Conservation (phyloP, 495 filamentous ascomycete species). For the Glonium stellatum region DNA sequence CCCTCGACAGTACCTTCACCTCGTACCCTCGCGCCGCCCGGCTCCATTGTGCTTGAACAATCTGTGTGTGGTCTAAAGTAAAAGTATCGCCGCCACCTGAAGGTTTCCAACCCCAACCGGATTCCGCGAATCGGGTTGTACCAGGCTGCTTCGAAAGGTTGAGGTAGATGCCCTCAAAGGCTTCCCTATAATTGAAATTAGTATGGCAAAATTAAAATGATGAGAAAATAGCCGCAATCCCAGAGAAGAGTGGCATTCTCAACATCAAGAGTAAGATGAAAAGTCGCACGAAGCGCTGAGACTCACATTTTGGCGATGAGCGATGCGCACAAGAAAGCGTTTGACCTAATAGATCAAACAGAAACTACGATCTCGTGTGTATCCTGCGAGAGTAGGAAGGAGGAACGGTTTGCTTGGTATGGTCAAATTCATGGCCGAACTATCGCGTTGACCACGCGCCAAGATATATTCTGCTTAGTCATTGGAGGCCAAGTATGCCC, state of each 20-base stretch:
- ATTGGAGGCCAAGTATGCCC: no score
- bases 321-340: background rate
- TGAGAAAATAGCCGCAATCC: background rate
- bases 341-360: background rate
- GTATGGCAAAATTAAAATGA: background rate
- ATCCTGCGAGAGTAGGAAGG: no score
- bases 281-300: background rate
- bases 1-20: conserved; percentile 77
- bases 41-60: conserved; percentile 87
- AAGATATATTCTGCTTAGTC: background rate
- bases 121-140: conserved; percentile 88
- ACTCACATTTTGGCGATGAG: background rate
- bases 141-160: conserved; percentile 86
- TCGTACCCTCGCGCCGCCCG: conserved; percentile 87
- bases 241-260: background rate
- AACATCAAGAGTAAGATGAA: background rate
- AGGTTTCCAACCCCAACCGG: conserved; percentile 90
- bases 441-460: background rate
- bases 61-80: conserved; percentile 76
- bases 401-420: no score
- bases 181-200: conserved; percentile 53
- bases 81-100: conserved; percentile 81
- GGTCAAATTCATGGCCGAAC: no score
- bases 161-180: conserved; percentile 91
- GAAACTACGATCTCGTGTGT: no score